phyloP scores from a whole-genome alignment of 495 filamentous ascomycete species.

The Penicillium turbatum region DNA sequence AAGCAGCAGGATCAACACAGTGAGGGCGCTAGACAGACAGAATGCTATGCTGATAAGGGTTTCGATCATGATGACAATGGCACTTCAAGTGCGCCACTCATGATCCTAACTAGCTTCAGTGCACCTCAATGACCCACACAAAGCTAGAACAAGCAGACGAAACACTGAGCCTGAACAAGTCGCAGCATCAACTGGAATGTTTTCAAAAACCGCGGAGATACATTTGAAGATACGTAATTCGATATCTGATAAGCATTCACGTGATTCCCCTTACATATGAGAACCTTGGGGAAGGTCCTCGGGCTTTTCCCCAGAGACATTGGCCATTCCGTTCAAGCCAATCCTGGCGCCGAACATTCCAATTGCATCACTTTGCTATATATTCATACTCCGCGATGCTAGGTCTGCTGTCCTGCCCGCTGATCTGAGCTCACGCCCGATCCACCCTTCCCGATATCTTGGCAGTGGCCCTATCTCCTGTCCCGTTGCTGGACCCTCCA shows the following conservation, averaged over 20 bases:
- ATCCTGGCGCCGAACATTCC: background rate
- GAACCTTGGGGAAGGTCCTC: conserved; percentile 1
- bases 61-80: conserved; percentile 36
- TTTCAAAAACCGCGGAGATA: background rate
- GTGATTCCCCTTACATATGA: conserved; percentile 5
- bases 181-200: background rate
- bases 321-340: background rate
- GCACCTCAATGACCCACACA: background rate
- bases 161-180: background rate
- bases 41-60: conserved; percentile 42
- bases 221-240: conserved; percentile 1
- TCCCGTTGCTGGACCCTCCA: conserved; percentile 4
- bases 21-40: conserved; percentile 46
- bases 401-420: background rate
- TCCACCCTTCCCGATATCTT: conserved; percentile 12
- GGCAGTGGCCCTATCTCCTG: conserved; percentile 3
- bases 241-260: conserved; percentile 8
- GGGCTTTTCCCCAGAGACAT: background rate
- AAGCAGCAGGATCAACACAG: conserved; percentile 46
- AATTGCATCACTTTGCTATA: background rate
- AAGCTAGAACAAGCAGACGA: background rate
- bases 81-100: background rate
- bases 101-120: background rate
- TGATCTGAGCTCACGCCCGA: conserved; percentile 4
- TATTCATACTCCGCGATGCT: conserved; percentile 1